Base-by-base conservation (phyloP, 768 basidiomycete species). In the Boletales sp. region DNA sequence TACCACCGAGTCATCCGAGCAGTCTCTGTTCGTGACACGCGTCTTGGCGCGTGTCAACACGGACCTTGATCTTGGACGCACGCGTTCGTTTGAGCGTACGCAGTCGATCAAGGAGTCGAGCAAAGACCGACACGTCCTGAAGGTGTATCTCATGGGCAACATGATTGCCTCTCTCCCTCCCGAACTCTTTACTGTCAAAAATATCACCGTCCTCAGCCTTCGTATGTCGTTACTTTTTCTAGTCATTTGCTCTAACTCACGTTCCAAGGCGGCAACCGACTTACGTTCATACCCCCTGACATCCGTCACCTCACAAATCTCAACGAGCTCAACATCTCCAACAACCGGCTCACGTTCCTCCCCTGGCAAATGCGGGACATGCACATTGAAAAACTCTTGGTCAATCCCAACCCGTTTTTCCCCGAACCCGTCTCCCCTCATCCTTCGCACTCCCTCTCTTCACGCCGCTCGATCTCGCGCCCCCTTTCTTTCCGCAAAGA, bases 311-410 rank as follows among this genome's bases (percentile, higher is more conserved):
- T 89, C 15, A 69, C 60, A 9, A 76, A 77, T 43, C 74, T 90
- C 3, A 71, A 71, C 43, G 77, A 82, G 39, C 72, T 90, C 8
- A 84, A 87, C 51, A 57, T 90, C 4, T 72, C 83, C 0, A 72
- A 74, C 46, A 90, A 90, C 62, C 63, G 67, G 30, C 66, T 89
- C 2, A 57, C 62, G 47, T 85, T 77, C 62, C 64, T 90, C 0
- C 87, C 87, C 13, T 75, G 82, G 8, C 86, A 89, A 60, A 75
- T 89, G 61, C 63, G 75, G n/a, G 60, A 67, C 29, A 81, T 87
- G 78, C 71, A 62, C n/a, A 69, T 87, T 2, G 60, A 60, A 17
- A 70, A 61, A 9, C 67, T 88, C 6, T 54, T 60, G 17, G 59
- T 87, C 3, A 63, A 78, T 35, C 82, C 81, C 0, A 90, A 90